A percentile compares a stretch with the other conserved stretches of the same genome.
phyloP scores from a whole-genome alignment of 371 early-diverging fungal species.

The Mortierella sp. region DNA sequence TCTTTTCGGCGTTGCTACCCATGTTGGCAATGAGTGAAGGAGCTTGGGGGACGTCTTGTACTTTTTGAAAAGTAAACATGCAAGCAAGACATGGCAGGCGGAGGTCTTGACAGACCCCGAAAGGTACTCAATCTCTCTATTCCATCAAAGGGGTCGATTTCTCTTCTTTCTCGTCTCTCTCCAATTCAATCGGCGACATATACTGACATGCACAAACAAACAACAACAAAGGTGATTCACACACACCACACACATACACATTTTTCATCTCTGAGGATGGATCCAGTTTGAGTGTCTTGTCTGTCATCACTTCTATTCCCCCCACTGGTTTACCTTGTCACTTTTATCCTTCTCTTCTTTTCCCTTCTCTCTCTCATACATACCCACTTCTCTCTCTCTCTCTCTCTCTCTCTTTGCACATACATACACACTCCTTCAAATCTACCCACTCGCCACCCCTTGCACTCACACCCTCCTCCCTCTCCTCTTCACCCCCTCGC shows the following conservation, averaged over 20 bases:
- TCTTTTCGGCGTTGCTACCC: neutral
- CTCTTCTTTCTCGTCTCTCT: neutral
- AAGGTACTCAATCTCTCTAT: neutral
- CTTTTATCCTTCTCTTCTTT: neutral
- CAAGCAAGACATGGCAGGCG: neutral
- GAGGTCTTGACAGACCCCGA: slow-evolving; percentile 7
- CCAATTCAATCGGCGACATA: neutral
- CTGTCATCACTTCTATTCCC: no score
- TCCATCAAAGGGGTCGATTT: neutral
- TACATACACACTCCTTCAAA: neutral
- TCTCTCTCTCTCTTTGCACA: neutral
- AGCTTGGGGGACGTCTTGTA: no score
- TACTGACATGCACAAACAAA: neutral
- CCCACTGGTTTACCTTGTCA: neutral
- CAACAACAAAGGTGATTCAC: no score
- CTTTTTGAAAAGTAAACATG: no score
- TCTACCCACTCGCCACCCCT: neutral
- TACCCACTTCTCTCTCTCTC: neutral
- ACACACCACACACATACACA: no score
- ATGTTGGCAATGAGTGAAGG: neutral
- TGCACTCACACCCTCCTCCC: neutral
- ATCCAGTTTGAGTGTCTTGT: no score
- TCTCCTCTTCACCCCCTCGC: neutral
- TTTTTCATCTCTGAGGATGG: no score
- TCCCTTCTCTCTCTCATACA: neutral